Conservation (phyloP, 2,329 filamentous ascomycete genomes). For the Curvularia eragrostidis region DNA sequence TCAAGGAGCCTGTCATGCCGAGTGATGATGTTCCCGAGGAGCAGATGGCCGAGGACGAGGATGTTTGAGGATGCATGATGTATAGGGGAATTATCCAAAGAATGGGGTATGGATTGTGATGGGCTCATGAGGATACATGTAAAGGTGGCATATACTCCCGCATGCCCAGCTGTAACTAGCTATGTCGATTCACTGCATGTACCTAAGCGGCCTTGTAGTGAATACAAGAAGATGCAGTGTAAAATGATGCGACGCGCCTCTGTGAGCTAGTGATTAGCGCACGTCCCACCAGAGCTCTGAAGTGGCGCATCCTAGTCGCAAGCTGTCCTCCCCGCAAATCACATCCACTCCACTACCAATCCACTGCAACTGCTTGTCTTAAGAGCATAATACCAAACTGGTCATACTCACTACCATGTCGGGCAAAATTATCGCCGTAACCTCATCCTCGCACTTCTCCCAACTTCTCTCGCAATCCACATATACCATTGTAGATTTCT, state of each 20-base stretch:
- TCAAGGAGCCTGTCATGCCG: neutral
- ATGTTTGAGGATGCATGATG: neutral
- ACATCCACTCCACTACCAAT: neutral
- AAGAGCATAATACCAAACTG: neutral
- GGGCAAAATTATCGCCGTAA: constrained; percentile 43
- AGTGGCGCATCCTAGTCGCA: constrained; percentile 14
- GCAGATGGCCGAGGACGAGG: neutral
- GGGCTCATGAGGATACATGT: too few species aligned
- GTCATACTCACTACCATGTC: constrained; percentile 30
- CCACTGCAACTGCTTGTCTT: neutral
- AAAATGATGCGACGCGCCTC: neutral
- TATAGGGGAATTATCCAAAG: neutral
- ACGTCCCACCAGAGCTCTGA: constrained; percentile 9
- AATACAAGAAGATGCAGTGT: neutral
- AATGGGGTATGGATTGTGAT: neutral
- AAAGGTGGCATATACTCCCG: neutral
- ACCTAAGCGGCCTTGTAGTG: neutral
- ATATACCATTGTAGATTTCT: constrained; percentile 60
- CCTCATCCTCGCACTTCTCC: constrained; percentile 45
- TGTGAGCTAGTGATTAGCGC: neutral
- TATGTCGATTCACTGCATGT: neutral
- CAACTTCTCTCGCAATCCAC: constrained; percentile 44
- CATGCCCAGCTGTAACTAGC: neutral
- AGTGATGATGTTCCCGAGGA: neutral
- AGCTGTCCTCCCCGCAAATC: constrained; percentile 19